Percentiles rank a stretch among this genome's conserved stretches.
phyloP scores from a whole-genome alignment of 225 moss, liverwort and hornwort genomes.

The Rhytidiadelphus loreus region DNA sequence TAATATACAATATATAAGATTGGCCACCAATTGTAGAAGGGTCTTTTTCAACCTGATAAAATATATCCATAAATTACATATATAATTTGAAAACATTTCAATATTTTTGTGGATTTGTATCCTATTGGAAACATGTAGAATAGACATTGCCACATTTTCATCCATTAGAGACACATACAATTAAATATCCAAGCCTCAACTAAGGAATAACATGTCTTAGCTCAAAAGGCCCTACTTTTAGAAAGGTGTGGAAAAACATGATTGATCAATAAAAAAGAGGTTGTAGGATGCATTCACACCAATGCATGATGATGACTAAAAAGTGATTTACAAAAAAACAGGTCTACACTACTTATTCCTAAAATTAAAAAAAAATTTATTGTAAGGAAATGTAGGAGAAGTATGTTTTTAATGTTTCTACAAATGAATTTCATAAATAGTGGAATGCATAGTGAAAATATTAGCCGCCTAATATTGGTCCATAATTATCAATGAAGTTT shows the following conservation, averaged over 20 bases:
- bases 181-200: no score
- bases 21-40: not conserved
- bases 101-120: not conserved
- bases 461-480: rapidly evolving
- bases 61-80: no score
- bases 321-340: not conserved
- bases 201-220: not conserved
- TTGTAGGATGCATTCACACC: not conserved
- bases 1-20: not conserved
- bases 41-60: not conserved
- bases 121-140: not conserved
- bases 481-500: not conserved
- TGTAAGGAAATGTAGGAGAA: not conserved
- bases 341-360: not conserved
- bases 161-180: not conserved
- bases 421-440: not conserved
- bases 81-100: not conserved
- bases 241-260: not conserved
- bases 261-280: rapidly evolving
- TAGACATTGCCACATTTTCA: not conserved
- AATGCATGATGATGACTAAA: not conserved
- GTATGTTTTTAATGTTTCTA: not conserved
- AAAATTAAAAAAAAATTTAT: not conserved
- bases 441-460: not conserved
- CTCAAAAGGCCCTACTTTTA: rapidly evolving